Conservation (phyloP, 2,329 filamentous ascomycete genomes). For the Cadophora gregata region DNA sequence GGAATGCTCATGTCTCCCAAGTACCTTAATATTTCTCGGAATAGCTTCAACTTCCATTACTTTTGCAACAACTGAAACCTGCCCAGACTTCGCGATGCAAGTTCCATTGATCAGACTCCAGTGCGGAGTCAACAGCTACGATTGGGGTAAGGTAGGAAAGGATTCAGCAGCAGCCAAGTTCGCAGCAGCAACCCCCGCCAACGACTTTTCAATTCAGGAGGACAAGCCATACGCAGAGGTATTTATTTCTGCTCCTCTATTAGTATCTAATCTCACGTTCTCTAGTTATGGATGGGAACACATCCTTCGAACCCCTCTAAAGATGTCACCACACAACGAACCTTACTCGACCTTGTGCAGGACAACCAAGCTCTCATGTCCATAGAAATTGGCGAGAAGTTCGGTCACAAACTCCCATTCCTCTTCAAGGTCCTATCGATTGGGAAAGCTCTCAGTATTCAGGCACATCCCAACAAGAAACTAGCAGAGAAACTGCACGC, state of each 20-base stretch:
- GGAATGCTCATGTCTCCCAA: background rate
- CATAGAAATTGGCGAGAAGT: constrained; percentile 72
- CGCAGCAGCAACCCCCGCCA: constrained; percentile 80
- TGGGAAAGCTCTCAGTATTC: constrained; percentile 93
- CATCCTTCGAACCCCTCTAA: constrained; percentile 95
- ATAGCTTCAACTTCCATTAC: background rate
- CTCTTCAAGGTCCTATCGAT: constrained; percentile 98
- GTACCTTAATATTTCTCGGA: background rate
- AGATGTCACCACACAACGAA: constrained; percentile 82
- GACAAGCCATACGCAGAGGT: constrained; percentile 97
- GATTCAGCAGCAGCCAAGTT: constrained; percentile 89
- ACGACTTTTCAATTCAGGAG: constrained; percentile 77
- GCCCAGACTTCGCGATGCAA: constrained; percentile 38
- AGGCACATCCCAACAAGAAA: constrained; percentile 96
- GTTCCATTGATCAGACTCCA: constrained; percentile 85
- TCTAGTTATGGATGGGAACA: constrained; percentile 97
- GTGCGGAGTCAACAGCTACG: constrained; percentile 96
- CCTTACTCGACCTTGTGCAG: constrained; percentile 84
- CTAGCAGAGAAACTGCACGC: constrained; percentile 88
- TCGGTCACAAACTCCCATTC: constrained; percentile 86
- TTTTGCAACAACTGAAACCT: no score
- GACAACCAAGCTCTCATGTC: constrained; percentile 87
- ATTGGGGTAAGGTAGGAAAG: constrained; percentile 94
- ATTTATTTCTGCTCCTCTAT: constrained; percentile 18
- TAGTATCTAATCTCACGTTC: constrained; percentile 51